These are phyloP conservation scores for Trichoderma guizhouense DNA, from an alignment of 2,329 filamentous ascomycete species.

Conservation along the genomic window DNA sequence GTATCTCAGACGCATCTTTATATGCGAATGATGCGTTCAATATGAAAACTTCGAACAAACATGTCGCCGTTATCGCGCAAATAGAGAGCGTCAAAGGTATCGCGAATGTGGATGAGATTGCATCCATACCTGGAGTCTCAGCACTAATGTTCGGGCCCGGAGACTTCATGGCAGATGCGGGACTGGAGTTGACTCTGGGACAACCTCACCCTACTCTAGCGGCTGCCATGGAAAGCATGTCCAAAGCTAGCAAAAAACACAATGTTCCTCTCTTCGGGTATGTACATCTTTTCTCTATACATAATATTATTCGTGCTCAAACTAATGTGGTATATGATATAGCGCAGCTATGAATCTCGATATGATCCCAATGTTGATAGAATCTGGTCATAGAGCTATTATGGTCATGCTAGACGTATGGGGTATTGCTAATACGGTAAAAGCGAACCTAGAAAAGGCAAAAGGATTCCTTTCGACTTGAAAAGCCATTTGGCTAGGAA, in stretches of 20 bases:
- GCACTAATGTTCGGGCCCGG: constrained; percentile 12
- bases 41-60: background rate
- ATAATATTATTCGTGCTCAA: background rate
- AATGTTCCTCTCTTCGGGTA: background rate
- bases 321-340: background rate
- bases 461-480: background rate
- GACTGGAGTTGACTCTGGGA: background rate
- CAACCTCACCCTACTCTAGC: constrained; percentile 1
- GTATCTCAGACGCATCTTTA: constrained; percentile 8
- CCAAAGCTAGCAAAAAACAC: constrained; percentile 1
- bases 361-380: background rate
- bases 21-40: constrained; percentile 11
- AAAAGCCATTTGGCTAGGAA: background rate
- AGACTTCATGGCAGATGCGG: constrained; percentile 2
- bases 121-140: constrained; percentile 2
- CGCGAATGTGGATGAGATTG: constrained; percentile 2
- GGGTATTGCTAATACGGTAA: background rate
- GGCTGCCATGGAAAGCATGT: background rate
- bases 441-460: background rate
- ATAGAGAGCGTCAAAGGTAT: constrained; percentile 11
- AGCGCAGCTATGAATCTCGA: background rate
- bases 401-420: constrained; percentile 11
- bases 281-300: background rate
- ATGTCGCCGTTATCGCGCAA: background rate
- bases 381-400: background rate